Percentiles rank a stretch among this genome's conserved stretches.
Conservation (phyloP, 805 yeast genomes). For the Candida ipomoeae region DNA sequence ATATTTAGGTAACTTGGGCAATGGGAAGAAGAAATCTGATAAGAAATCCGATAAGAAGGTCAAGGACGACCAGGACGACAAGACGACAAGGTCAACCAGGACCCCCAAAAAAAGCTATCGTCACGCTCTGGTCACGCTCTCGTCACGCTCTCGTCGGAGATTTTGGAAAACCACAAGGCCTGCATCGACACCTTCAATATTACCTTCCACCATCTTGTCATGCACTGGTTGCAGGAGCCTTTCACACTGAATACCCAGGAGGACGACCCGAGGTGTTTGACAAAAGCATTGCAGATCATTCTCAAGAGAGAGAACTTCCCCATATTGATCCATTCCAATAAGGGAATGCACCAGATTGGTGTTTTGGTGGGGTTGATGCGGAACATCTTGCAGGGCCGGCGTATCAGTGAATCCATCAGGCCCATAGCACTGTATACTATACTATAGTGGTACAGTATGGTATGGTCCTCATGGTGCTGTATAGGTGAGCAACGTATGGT, state of each 20-base stretch:
- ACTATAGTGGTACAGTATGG: too few species aligned
- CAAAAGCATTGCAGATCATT: slow-evolving; percentile 52
- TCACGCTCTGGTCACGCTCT: too few species aligned
- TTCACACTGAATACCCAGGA: slow-evolving; percentile 48
- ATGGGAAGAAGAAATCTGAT: slow-evolving; percentile 23
- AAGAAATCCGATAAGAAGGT: slow-evolving; percentile 12
- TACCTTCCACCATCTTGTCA: slow-evolving; percentile 52
- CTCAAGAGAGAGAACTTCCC: slow-evolving; percentile 74
- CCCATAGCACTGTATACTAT: too few species aligned
- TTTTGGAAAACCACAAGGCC: slow-evolving; percentile 52
- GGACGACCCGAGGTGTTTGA: slow-evolving; percentile 45
- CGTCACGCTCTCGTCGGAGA: slow-evolving; percentile 52
- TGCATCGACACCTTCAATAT: slow-evolving; percentile 55
- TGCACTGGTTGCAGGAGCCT: slow-evolving; percentile 72
- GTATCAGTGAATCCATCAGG: slow-evolving; percentile 85
- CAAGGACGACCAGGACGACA: slow-evolving; percentile 8
- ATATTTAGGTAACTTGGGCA: slow-evolving; percentile 64
- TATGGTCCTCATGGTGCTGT: too few species aligned
- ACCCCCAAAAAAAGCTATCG: too few species aligned
- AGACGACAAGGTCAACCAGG: too few species aligned
- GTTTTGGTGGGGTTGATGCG: slow-evolving; percentile 89
- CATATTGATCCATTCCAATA: slow-evolving; percentile 83
- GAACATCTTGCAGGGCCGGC: slow-evolving; percentile 87
- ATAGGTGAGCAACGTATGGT: neutral
- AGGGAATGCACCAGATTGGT: slow-evolving; percentile 94